Evolutionary conservation across 2,329 filamentous ascomycete genomes (phyloP).

Genomic region (Pseudofabraea citricarpa): DNA sequence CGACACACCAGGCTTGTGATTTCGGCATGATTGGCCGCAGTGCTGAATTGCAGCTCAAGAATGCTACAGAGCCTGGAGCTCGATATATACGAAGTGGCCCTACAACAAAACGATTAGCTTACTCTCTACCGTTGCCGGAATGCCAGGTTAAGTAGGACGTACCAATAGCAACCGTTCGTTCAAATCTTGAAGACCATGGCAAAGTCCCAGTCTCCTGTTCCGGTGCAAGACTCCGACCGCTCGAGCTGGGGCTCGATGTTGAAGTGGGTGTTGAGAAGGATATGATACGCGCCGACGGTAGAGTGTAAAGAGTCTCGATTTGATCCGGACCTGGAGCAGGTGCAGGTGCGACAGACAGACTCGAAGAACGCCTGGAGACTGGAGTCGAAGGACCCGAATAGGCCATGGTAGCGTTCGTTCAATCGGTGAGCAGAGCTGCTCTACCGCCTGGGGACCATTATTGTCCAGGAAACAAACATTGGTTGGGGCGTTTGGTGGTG

Average conservation of each 20-base stretch:
- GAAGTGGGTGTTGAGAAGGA: conserved; percentile 43
- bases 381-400: conserved; percentile 11
- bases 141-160: conserved; percentile 26
- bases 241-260: conserved; percentile 14
- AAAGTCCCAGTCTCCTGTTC: conserved; percentile 57
- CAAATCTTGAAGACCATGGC: conserved; percentile 69
- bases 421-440: neutral
- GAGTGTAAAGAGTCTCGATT: conserved; percentile 25
- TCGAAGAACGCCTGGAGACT: conserved; percentile 17
- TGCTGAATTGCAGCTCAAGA: conserved; percentile 78
- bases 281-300: conserved; percentile 35
- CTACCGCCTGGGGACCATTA: conserved; percentile 18
- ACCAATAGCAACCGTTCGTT: conserved; percentile 78
- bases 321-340: conserved; percentile 18
- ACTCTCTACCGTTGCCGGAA: neutral
- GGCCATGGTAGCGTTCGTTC: conserved; percentile 16
- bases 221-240: conserved; percentile 26
- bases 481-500: neutral
- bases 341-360: conserved; percentile 13
- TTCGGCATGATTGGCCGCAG: conserved; percentile 83
- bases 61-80: conserved; percentile 79
- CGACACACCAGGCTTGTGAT: conserved; percentile 91
- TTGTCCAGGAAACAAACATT: conserved; percentile 1
- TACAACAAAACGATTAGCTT: conserved; percentile 19
- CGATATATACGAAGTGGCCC: conserved; percentile 80